Evolutionary conservation across 768 basidiomycete species (phyloP), one percentile per base, ranked within the genome.

Genomic region (Antrodiella citrinella): DNA sequence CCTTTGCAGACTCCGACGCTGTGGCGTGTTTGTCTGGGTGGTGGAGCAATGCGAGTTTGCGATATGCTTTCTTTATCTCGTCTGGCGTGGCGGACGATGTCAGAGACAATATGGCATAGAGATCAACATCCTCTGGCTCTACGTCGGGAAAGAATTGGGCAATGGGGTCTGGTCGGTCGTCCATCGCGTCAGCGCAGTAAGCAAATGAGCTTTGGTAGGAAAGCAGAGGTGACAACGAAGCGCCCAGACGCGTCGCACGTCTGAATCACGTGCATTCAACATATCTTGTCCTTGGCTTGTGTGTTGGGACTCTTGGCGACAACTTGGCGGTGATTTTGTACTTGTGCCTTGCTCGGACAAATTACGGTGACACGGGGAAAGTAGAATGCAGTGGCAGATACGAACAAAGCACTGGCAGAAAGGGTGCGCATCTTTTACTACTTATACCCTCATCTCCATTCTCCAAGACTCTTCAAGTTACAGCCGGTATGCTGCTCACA

Each of bases 1-100:
- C 75, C 64, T 81, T 84, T 21, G 78, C 78, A 24, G 69, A 71
- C 19, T 82, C 82, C 44, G 67, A 69, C 22, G 82, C 72, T 4
- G 72, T 67, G 40, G 80, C 69, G 58, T 92, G 87, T 62, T 96
- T 97, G 71, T 99, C 95, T 4, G 95, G 95, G 58, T 98, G 94
- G 64, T 79, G 78, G 44, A 75, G 57, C 23, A 98, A 80, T 3
- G 93, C 94, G 25, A 83, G 77, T 54, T 80, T 81, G 35, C 91
- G 80, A 69, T 97, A 98, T 0, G 92, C 77, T 57, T 85, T 87
- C 64, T 81, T 84, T 61, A 97, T 84, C 18, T 81, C 81, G 20
- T 87, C 84, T 1, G 65, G 47, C 2, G 73, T 78, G 15, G 87
- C 81, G 49, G 73, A 68, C 1, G 68, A 67, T 1, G 69, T 58